Evolutionary conservation across 148 eudicot genomes (phyloP).

Genomic region (Fagopyrum homotropicum): DNA sequence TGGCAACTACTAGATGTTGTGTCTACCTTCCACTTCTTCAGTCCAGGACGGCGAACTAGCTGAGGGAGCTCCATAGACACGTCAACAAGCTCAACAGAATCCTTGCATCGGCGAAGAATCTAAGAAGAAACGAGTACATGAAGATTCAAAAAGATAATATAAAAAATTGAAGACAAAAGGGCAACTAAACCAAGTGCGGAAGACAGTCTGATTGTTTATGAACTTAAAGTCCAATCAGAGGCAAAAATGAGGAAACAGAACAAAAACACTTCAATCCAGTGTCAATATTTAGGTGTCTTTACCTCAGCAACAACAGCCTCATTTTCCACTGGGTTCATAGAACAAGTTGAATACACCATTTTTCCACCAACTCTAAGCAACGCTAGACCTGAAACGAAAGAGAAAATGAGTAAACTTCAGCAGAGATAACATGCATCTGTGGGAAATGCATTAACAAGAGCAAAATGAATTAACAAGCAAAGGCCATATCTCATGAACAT

Average conservation of each 20-base stretch:
- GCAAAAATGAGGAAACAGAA: neutral
- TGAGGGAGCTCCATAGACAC: constrained; percentile 86
- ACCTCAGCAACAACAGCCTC: constrained; percentile 99
- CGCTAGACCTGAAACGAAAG: constrained; percentile 47
- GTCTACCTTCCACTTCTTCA: constrained; percentile 90
- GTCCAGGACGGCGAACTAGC: constrained; percentile 91
- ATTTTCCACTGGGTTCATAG: constrained; percentile 98
- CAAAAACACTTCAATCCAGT: neutral
- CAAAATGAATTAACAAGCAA: neutral
- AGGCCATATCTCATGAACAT: neutral
- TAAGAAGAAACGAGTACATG: constrained; percentile 23
- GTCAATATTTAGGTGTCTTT: constrained; percentile 10
- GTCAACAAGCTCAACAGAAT: constrained; percentile 82
- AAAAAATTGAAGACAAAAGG: neutral
- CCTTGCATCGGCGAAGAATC: constrained; percentile 80
- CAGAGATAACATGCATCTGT: neutral
- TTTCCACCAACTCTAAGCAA: constrained; percentile 92
- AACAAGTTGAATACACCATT: constrained; percentile 96
- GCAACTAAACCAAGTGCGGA: neutral
- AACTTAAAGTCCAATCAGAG: neutral
- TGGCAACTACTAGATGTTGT: neutral
- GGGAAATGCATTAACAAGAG: neutral
- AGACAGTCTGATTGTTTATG: neutral
- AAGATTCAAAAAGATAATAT: neutral
- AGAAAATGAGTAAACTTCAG: neutral